Base-by-base conservation (phyloP, 1,284 basidiomycete species). In the Wolfiporia cocos region DNA sequence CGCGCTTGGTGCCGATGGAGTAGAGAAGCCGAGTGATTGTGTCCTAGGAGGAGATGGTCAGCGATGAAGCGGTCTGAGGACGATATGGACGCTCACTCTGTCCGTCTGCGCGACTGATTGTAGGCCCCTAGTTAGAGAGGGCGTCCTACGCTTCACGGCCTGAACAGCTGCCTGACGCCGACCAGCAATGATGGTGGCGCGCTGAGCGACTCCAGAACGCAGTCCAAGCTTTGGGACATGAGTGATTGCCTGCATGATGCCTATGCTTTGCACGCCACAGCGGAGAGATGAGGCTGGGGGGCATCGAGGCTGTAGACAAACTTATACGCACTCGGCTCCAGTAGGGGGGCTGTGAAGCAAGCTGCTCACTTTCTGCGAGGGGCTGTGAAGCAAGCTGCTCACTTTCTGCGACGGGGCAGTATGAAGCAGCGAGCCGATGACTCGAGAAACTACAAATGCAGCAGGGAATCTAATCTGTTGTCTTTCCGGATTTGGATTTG, bases 11-110 rank as follows among this genome's bases (percentile, higher is more conserved):
- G 37, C 93, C 93, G 51, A 97, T 86, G 28, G 92, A 96, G 69
- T 96, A 96, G 33, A 97, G 76, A 17, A 97, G 73, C 39, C 93
- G 85, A 41, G 92, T 92, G 54, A 94, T 94, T 3, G 91, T 94
- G 59, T 94, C 91, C 91, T 93, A 49, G 4, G 9, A n/a, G 15
- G 10, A n/a, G 14, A 22, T 36, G 20, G 12, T 11, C 9, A 24
- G n/a, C 5, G 18, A 20, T 10, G 10, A 5, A 18, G 23, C 10
- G 10, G 12, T 39, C 7, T 18, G 17, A n/a, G 22, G 24, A 38
- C 28, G 20, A 7, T 4, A 4, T 17, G 17, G 5, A 4, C 18
- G 18, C 35, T 32, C 29, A 47, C 45, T 21, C 45, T 34, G 23
- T 47, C 45, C 12, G 45, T 47, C 33, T 47, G 45, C 12, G 45